Evolutionary conservation across 1,284 basidiomycete species (phyloP), one percentile per base, ranked within the genome.

Genomic region (Leccinum fallax): DNA sequence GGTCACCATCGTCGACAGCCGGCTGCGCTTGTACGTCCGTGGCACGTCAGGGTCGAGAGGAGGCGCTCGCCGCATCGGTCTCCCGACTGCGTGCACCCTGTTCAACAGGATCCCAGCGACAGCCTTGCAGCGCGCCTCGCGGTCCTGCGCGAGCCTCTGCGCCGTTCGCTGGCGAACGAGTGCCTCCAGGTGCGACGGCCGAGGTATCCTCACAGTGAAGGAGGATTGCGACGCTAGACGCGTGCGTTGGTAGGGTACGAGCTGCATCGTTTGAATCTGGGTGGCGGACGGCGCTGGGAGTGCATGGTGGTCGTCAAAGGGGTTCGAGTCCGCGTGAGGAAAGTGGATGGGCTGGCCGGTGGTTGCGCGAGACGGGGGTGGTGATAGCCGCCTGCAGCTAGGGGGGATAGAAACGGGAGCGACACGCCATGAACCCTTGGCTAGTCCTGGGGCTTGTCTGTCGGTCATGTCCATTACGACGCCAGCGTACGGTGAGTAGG

Each of bases 21-120:
- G 72, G 57, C 82, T 84, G 51, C 78, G 80, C 59, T 80, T 77
- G 62, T 83, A 84, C 57, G 72, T 71, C 63, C 69, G 75, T 24
- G 73, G 74, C 11, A 52, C 62, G 1, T 71, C 43, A 13, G 43
- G 43, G 19, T 46, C 11, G 6, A n/a, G 43, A 9, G 58, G 66
- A 4, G 64, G 65, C 43, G 62, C 40, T 57, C 79, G 70, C 8
- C 80, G 74, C 75, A 80, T 78, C 1, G 80, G 81, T 57, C 73
- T 77, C 15, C 81, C 80, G 1, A 79, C 78, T 0, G 79, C 80
- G 60, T 83, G 78, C 36, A 82, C 80, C 32, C 81, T 73, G 65
- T 82, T 79, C 15, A 83, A 69, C 16, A 83, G 63, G 49, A 83
- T 83, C 7, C 82, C 80, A 1, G 81, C 82, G 0, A 83, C 81